Base-by-base conservation (phyloP, 2,329 filamentous ascomycete genomes). In the Polychaeton citri region DNA sequence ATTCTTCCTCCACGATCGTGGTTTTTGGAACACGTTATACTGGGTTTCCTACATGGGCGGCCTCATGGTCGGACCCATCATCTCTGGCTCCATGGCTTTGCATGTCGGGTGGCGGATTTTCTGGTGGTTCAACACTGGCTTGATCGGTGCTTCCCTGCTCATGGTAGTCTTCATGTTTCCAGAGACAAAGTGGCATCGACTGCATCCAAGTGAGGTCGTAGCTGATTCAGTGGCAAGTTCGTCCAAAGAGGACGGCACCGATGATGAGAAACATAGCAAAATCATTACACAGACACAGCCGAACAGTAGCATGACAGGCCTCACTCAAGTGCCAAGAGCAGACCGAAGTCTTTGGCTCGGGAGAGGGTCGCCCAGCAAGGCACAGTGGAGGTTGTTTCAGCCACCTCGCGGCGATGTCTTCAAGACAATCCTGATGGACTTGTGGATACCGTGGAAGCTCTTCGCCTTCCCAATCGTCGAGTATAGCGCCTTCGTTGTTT, bases 91-190 rank as follows among this genome's bases (percentile, higher is more conserved):
- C 0, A 79, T 80, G 73, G 65, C 72, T 2, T 58, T 69, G 30
- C 64, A 70, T 21, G 51, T 68, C 3, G 73, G 73, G 33, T 77
- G 72, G 69, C 61, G 72, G 18, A 73, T 60, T 47, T 79, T 79
- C 52, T 79, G 73, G 71, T 79, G 74, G 74, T 60, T 79, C 42
- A 77, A 78, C 43, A 68, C 72, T 2, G 75, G 51, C 1, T 34
- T 79, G 2, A 54, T 74, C 2, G 66, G 58, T 2, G 47, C 70
- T 3, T 64, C 65, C 0, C 54, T 70, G 16, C 19, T 75, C 4
- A 59, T 72, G 48, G 61, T 69, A 21, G 51, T 77, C 19, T 72
- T 76, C 48, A 59, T 72, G 46, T 78, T 78, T 45, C 76, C 76
- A 0, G 75, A 79, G 50, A 79, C 75, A 0, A 71, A 69, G 42